Evolutionary conservation across 2,329 filamentous ascomycete genomes (phyloP).

Genomic region (Paraconiothyrium sp.): DNA sequence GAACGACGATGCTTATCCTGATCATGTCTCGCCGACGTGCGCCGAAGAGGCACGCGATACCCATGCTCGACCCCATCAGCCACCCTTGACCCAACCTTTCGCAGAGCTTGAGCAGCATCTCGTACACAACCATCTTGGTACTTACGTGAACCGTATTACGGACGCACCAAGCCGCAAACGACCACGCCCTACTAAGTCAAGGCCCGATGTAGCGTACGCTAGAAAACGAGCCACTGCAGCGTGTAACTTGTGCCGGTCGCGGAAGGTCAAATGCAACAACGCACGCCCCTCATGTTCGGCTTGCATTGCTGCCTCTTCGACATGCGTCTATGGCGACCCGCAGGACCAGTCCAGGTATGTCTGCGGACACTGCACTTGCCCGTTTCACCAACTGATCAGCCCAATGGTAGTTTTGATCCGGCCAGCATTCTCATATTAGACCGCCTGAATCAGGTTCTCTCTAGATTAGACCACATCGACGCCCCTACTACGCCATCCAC

Average conservation of each 20-base stretch:
- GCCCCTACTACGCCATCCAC: neutral
- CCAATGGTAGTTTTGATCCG: constrained; percentile 5
- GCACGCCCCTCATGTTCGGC: constrained; percentile 3
- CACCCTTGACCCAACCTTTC: no score
- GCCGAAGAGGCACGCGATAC: no score
- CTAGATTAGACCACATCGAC: neutral
- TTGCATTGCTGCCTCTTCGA: neutral
- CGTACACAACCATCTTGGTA: no score
- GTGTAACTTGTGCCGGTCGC: constrained; percentile 1
- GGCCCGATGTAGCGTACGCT: constrained; percentile 3
- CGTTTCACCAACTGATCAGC: neutral
- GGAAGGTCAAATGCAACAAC: constrained; percentile 11
- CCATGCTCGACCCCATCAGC: no score
- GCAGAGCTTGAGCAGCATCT: no score
- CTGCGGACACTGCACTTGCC: neutral
- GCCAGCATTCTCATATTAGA: constrained; percentile 8
- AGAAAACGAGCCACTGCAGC: constrained; percentile 7
- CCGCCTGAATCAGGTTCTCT: constrained; percentile 9
- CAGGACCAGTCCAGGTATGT: constrained; percentile 8
- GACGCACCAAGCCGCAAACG: constrained; percentile 4
- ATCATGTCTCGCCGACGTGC: no score
- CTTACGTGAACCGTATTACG: no score
- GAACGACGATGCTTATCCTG: no score
- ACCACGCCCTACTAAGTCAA: neutral
- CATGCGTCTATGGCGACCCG: constrained; percentile 1